A percentile compares a stretch with the other conserved stretches of the same genome.
Evolutionary conservation across 768 basidiomycete species (phyloP).

Genomic region (Leccinum subtestaceum): DNA sequence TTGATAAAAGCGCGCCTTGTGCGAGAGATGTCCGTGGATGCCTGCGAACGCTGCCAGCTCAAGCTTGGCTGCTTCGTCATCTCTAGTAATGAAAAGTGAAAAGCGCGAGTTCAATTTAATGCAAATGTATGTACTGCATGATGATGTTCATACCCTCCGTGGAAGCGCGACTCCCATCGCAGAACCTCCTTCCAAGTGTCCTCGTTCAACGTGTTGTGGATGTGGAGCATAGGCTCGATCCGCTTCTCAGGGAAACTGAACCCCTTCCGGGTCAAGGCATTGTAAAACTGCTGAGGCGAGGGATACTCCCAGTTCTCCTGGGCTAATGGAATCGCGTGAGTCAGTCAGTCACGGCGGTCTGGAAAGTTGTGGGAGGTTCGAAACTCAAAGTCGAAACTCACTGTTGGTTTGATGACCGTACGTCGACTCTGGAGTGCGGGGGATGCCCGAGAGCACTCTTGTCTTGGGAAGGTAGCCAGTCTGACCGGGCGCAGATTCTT

Average conservation of each 20-base stretch:
- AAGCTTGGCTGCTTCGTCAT: slow-evolving; percentile 4
- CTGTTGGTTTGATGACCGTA: slow-evolving; percentile 12
- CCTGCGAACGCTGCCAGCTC: slow-evolving; percentile 14
- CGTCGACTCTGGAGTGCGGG: slow-evolving; percentile 8
- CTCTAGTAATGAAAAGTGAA: background rate
- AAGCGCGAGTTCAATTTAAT: background rate
- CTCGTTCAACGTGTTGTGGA: slow-evolving; percentile 13
- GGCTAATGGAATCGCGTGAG: background rate
- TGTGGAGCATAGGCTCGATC: slow-evolving; percentile 4
- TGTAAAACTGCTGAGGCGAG: slow-evolving; percentile 14
- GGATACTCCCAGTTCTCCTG: slow-evolving; percentile 14
- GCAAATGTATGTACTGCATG: background rate
- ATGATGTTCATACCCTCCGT: slow-evolving; percentile 6
- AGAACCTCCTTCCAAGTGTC: slow-evolving; percentile 10
- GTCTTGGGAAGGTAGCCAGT: background rate
- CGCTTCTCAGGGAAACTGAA: slow-evolving; percentile 2
- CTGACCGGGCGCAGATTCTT: slow-evolving; percentile 2
- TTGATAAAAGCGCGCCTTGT: slow-evolving; percentile 10
- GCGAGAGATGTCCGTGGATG: slow-evolving; percentile 13
- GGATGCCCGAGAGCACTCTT: slow-evolving; percentile 6
- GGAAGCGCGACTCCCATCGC: slow-evolving; percentile 13
- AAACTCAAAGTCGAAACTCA: background rate
- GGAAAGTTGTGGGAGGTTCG: too few species aligned
- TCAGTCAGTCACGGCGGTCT: too few species aligned
- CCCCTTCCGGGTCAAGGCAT: slow-evolving; percentile 12